Evolutionary conservation across 2,329 filamentous ascomycete species (phyloP), one percentile per base, ranked within the genome.

Genomic region (Trichoderma gracile): DNA sequence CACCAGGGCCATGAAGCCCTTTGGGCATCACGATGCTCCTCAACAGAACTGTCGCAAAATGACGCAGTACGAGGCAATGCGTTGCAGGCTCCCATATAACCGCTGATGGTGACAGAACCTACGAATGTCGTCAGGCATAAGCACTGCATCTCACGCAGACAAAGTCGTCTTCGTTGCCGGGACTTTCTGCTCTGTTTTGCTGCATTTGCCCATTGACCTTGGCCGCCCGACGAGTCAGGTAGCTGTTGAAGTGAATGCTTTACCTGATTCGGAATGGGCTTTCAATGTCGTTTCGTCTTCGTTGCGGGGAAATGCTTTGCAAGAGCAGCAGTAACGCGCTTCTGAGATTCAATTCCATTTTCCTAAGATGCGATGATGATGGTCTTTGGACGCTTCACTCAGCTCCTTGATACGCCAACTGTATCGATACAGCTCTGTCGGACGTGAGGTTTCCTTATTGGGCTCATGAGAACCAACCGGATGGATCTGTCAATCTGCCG

Each of bases 401-500:
- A 7, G 19, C 33, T 3, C n/a, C 5, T 25, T 15, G 19, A 56
- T 38, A 49, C 21, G 14, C 33, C 33, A n/a, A 15, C n/a, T 38
- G 30, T 33, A 33, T 10, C 30, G 30, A 10, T 9, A 3, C 30
- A 46, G 27, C 49, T 46, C 1, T 52, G 21, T 27, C 46, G 25
- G 43, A 25, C 21, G 46, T 63, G 58, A 65, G 64, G 64, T 65
- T 65, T 52, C 64, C 64, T 65, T 65, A 33, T 33, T 12, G 10
- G 30, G 30, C 30, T 33, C 30, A 33, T 10, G 30, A 40, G 42
- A 64, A 62, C 50, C 49, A 52, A 33, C n/a, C 45, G 27, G 50
- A 50, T 62, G 64, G 64, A 63, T 63, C 58, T 46, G 63, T 30
- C 63, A 65, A 65, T 56, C 64, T 63, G 64, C 64, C 63, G 50